phyloP scores from a whole-genome alignment of 1,284 basidiomycete genomes.

The Cerioporus squamosus region DNA sequence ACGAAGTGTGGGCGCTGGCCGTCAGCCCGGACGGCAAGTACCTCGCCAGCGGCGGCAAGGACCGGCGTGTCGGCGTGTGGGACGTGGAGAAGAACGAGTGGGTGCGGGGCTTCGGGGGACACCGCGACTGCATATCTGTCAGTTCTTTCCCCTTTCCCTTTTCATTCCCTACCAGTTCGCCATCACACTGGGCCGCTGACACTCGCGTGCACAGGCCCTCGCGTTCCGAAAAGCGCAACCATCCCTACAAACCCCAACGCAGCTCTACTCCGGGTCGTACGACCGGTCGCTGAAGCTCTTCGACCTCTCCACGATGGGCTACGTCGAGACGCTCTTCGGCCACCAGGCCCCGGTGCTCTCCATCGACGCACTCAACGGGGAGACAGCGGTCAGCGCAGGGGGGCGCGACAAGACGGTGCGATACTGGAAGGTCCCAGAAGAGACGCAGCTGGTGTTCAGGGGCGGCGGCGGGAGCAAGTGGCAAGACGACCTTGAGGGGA shows the following conservation, averaged over 20 bases:
- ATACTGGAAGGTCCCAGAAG: constrained; percentile 97
- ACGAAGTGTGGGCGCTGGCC: constrained; percentile 84
- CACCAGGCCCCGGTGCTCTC: constrained; percentile 93
- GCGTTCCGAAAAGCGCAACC: constrained; percentile 85
- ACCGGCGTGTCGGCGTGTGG: constrained; percentile 85
- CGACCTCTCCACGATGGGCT: constrained; percentile 83
- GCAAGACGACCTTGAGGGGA: constrained; percentile 83
- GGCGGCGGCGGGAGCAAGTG: constrained; percentile 86
- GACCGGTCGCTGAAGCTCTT: constrained; percentile 94
- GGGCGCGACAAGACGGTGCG: constrained; percentile 90
- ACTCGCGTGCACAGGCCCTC: constrained; percentile 62
- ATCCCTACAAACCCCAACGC: constrained; percentile 37
- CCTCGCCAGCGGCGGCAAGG: constrained; percentile 87
- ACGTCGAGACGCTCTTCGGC: constrained; percentile 96
- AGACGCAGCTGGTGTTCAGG: constrained; percentile 94
- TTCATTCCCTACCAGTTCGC: too few species aligned
- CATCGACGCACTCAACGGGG: constrained; percentile 82
- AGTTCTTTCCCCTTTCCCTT: too few species aligned
- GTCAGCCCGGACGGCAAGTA: constrained; percentile 86
- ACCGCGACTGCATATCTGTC: constrained; percentile 87
- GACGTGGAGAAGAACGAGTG: constrained; percentile 74
- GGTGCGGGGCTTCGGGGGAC: constrained; percentile 81
- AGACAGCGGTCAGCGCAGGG: constrained; percentile 88
- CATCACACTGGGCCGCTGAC: too few species aligned
- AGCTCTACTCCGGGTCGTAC: constrained; percentile 87